These are phyloP conservation scores for Fusarium citri DNA, from an alignment of 2,329 filamentous ascomycete species.

Conservation along the genomic window DNA sequence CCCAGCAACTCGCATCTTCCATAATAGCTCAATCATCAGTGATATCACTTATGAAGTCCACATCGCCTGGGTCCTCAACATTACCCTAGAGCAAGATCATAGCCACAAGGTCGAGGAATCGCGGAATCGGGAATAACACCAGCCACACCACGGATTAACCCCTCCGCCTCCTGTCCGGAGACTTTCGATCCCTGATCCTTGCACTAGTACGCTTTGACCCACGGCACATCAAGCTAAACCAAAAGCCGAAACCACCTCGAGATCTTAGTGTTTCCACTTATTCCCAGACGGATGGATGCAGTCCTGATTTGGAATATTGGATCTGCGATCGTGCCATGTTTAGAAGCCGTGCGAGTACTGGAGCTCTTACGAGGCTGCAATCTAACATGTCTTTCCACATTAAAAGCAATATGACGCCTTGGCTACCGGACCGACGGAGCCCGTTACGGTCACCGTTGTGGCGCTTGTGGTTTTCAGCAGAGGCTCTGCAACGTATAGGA, in stretches of 20 bases:
- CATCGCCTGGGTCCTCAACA: too few relatives aligned
- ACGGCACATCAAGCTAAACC: background rate
- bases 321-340: background rate
- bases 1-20: too few relatives aligned
- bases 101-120: background rate
- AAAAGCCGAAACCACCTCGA: background rate
- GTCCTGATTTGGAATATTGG: background rate
- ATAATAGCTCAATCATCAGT: too few relatives aligned
- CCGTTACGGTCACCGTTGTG: background rate
- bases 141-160: background rate
- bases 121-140: too few relatives aligned
- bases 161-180: background rate
- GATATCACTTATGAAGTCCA: too few relatives aligned
- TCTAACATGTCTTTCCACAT: background rate
- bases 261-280: background rate
- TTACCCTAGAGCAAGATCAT: background rate
- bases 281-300: background rate
- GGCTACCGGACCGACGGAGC: background rate
- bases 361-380: background rate
- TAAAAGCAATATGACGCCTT: background rate
- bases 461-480: background rate
- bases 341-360: background rate
- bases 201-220: background rate
- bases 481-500: background rate
- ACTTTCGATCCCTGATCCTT: fast-evolving